phyloP scores from a whole-genome alignment of 441 rosid genomes.

The Corymbia citriodora region DNA sequence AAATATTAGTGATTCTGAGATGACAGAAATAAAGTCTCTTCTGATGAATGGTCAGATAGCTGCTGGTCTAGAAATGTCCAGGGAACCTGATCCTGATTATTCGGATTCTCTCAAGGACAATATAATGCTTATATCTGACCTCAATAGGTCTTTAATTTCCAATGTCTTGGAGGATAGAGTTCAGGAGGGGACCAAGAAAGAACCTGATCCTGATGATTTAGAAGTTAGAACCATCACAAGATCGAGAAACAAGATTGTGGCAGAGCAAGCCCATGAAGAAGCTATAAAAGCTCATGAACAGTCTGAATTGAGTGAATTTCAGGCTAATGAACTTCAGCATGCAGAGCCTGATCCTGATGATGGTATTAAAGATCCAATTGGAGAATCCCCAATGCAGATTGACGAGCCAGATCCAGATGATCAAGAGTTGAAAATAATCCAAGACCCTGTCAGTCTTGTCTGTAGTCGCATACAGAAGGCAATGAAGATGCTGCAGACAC shows the following conservation, averaged over 20 bases:
- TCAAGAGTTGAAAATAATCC: slow-evolving; percentile 70
- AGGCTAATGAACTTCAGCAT: slow-evolving; percentile 6
- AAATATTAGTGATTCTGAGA: neutral
- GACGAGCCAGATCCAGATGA: slow-evolving; percentile 82
- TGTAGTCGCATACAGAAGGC: slow-evolving; percentile 69
- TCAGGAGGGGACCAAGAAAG: slow-evolving; percentile 22
- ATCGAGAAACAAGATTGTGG: slow-evolving; percentile 6
- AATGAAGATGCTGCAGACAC: slow-evolving; percentile 44
- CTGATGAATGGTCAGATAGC: neutral
- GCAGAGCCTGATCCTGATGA: slow-evolving; percentile 37
- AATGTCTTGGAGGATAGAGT: slow-evolving; percentile 5
- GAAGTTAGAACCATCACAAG: slow-evolving; percentile 23
- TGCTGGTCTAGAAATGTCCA: neutral
- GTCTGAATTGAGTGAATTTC: slow-evolving; percentile 28
- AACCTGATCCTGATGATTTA: slow-evolving; percentile 60
- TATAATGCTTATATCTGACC: slow-evolving; percentile 2
- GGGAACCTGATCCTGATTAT: slow-evolving; percentile 33
- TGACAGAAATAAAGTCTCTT: neutral
- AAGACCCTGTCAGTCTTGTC: slow-evolving; percentile 60
- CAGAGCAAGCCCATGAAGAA: slow-evolving; percentile 12
- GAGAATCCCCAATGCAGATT: slow-evolving; percentile 30
- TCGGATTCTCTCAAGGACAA: slow-evolving; percentile 3
- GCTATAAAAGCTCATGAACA: slow-evolving; percentile 5
- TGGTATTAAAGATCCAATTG: slow-evolving; percentile 15
- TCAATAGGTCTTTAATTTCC: neutral